Evolutionary conservation across 140 eudicot genomes (phyloP).

Genomic region (Ambrosia hybrid): DNA sequence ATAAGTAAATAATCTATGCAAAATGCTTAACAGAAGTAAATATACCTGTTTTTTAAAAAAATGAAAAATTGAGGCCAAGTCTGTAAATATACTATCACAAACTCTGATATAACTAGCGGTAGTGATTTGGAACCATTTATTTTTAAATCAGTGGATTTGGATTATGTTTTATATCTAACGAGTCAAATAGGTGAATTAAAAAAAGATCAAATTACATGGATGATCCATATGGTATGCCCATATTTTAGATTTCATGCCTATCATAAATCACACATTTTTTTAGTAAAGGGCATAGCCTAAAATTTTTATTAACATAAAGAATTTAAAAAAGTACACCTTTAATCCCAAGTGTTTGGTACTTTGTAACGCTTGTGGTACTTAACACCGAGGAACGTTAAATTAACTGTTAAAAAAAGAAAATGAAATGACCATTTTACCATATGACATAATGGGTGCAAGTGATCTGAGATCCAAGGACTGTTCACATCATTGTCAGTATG

Average conservation of each 20-base stretch:
- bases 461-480: background rate
- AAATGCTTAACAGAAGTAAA: background rate
- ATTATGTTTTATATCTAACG: background rate
- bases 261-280: no score
- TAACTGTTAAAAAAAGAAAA: background rate
- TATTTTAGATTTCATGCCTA: background rate
- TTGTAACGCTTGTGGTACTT: background rate
- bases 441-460: constrained; percentile 20
- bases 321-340: background rate
- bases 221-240: background rate
- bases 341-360: background rate
- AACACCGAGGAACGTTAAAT: no score
- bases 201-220: background rate
- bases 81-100: background rate
- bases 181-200: background rate
- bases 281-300: background rate
- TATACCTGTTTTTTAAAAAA: background rate
- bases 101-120: background rate
- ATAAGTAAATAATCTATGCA: background rate
- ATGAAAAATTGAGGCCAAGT: background rate
- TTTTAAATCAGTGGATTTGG: background rate
- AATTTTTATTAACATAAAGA: background rate
- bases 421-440: background rate
- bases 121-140: background rate
- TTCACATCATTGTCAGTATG: constrained; percentile 23